Conservation (phyloP, 495 filamentous ascomycete species). For the Penicillium waksmanii region DNA sequence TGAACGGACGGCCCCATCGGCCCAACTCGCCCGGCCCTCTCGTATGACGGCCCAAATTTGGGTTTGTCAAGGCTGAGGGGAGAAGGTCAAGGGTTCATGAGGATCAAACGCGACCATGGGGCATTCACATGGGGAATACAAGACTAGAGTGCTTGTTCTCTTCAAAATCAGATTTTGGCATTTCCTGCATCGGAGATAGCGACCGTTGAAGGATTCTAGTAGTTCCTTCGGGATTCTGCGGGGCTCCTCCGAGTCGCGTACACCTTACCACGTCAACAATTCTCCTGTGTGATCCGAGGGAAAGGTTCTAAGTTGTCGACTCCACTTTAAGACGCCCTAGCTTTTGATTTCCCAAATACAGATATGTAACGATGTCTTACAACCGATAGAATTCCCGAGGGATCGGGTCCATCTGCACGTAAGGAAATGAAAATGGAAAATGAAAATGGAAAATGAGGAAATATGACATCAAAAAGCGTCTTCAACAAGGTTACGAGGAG, state of each 20-base stretch:
- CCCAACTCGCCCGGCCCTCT: slow-evolving; percentile 3
- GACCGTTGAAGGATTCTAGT: background rate
- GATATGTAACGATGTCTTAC: background rate
- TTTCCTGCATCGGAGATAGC: background rate
- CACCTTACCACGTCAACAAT: slow-evolving; percentile 5
- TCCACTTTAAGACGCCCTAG: background rate
- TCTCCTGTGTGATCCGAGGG: background rate
- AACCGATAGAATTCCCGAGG: background rate
- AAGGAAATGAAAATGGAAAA: background rate
- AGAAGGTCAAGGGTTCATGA: background rate
- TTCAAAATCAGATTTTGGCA: background rate
- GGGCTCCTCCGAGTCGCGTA: background rate
- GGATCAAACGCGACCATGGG: background rate
- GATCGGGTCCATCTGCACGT: background rate
- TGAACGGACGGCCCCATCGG: slow-evolving; percentile 1
- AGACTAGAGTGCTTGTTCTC: no score
- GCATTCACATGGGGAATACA: background rate
- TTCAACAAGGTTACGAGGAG: background rate
- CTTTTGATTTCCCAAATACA: background rate
- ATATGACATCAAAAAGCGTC: background rate
- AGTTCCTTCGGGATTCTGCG: background rate
- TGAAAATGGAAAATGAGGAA: background rate
- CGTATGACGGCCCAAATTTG: background rate
- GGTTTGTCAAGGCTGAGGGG: background rate
- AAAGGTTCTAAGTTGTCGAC: background rate